These are phyloP conservation scores for Powellomyces hirtus DNA, from an alignment of 192 early-diverging fungal species.

Conservation along the genomic window DNA sequence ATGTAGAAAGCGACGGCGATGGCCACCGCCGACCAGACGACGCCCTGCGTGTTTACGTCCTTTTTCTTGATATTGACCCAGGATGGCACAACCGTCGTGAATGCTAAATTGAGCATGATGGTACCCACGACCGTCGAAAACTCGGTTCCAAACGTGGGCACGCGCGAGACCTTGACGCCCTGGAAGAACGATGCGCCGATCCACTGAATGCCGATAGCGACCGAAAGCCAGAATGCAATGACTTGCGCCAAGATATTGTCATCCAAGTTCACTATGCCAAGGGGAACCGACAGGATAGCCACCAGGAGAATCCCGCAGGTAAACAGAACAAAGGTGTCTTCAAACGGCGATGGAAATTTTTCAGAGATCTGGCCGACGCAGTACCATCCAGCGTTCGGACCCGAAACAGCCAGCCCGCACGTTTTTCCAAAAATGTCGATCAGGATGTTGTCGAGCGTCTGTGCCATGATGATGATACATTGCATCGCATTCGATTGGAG, in stretches of 20 bases:
- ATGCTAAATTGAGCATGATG: constrained; percentile 54
- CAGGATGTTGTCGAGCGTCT: constrained; percentile 55
- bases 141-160: constrained; percentile 31
- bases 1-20: constrained; percentile 42
- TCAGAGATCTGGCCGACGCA: constrained; percentile 30
- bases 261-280: constrained; percentile 51
- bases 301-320: constrained; percentile 44
- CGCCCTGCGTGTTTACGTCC: constrained; percentile 48
- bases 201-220: constrained; percentile 47
- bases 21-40: constrained; percentile 43
- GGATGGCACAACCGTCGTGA: constrained; percentile 50
- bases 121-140: constrained; percentile 42
- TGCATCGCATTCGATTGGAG: constrained; percentile 45
- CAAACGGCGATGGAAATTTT: constrained; percentile 43
- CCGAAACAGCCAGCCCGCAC: constrained; percentile 39
- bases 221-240: constrained; percentile 41
- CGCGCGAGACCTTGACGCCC: constrained; percentile 15
- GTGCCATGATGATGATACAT: constrained; percentile 46
- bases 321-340: constrained; percentile 40
- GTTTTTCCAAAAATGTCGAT: constrained; percentile 52
- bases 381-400: constrained; percentile 24
- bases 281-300: constrained; percentile 40
- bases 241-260: constrained; percentile 56
- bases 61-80: constrained; percentile 61
- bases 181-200: constrained; percentile 27